Evolutionary conservation across 2,329 filamentous ascomycete species (phyloP), one percentile per base, ranked within the genome.

Genomic region (Geosmithia morbida): DNA sequence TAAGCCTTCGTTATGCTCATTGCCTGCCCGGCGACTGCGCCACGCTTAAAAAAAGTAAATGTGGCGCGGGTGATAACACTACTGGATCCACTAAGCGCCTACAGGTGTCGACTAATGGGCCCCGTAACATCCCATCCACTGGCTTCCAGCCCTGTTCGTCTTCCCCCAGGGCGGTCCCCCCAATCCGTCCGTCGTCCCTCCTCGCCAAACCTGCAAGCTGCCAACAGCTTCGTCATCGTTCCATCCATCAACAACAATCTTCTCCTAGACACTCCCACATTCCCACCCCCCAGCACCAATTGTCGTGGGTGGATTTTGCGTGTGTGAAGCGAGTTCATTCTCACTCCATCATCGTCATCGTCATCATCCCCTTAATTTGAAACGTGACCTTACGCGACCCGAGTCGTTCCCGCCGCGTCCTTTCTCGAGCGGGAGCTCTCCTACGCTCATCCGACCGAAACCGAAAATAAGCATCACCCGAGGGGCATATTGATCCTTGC

Each of bases 361-460:
- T 7, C 29, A 37, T 37, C 33, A 37, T 37, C 10, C 11, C 14
- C 33, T 37, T 16, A 7, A 5, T 37, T 16, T 37, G 22, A 26
- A 26, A 26, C 22, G 22, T 26, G 22, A 26, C 22, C 22, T 26
- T 26, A 4, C 22, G 22, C 22, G 22, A 26, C 22, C 22, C 22
- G 22, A 26, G 22, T 26, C 22, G 22, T 26, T 26, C 11, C 33
- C 33, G 11, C 11, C 33, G 41, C 19, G 41, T 10, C 19, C 19
- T 43, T 19, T 20, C 19, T 22, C 41, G 45, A 46, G 51, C 54
- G 52, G 53, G 55, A 55, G 55, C 6, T 37, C 54, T 54, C 50
- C 50, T 51, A 50, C 51, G 55, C 54, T 57, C 54, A 54, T 51
- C 51, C 48, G 45, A 49, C 45, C 46, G 26, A n/a, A n/a, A 8